Evolutionary conservation across 257 asterid species (phyloP).

Genomic region (Mentha longifolia): DNA sequence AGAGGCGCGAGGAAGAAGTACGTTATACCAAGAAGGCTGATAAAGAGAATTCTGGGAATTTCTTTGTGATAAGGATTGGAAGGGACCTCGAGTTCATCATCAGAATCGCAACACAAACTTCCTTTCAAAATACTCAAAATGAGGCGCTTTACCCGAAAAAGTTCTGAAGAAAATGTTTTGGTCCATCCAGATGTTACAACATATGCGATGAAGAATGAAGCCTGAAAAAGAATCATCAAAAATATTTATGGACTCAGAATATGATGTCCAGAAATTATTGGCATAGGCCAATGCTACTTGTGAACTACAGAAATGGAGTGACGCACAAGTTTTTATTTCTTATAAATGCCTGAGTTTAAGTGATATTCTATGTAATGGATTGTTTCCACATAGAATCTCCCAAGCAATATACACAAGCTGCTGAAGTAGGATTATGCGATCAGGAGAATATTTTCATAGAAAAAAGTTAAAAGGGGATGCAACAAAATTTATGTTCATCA

Average conservation of each 20-base stretch:
- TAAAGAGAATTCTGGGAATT: constrained; percentile 80
- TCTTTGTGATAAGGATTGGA: constrained; percentile 83
- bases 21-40: constrained; percentile 84
- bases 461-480: too few relatives aligned
- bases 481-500: too few relatives aligned
- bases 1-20: constrained; percentile 94
- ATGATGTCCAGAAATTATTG: constrained; percentile 25
- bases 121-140: constrained; percentile 48
- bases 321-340: neutral
- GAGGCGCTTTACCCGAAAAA: constrained; percentile 56
- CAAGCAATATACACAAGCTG: too few relatives aligned
- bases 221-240: constrained; percentile 47
- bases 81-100: constrained; percentile 71
- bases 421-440: too few relatives aligned
- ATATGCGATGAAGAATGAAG: constrained; percentile 92
- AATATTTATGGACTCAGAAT: constrained; percentile 11
- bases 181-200: constrained; percentile 99
- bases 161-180: constrained; percentile 65
- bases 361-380: too few relatives aligned
- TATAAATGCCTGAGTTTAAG: too few relatives aligned
- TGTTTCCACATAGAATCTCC: too few relatives aligned
- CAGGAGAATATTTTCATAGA: too few relatives aligned
- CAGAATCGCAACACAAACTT: constrained; percentile 46
- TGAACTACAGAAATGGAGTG: neutral
- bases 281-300: neutral